A percentile compares a stretch with the other conserved stretches of the same genome.
phyloP scores from a whole-genome alignment of 805 yeast species.

The Ogataea nitratoaversa region DNA sequence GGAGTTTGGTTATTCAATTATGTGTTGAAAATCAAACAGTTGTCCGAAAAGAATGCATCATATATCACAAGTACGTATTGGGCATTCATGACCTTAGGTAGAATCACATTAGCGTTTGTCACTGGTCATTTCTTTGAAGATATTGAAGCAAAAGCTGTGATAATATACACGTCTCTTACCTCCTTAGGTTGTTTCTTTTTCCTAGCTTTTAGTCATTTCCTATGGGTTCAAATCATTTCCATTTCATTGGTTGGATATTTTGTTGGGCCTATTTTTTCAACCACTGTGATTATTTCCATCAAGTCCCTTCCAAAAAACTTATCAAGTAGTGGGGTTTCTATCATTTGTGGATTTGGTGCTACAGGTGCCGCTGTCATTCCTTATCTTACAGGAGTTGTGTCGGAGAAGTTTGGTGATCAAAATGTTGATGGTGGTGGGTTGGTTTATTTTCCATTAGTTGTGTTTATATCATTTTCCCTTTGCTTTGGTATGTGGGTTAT shows the following conservation, averaged over 20 bases:
- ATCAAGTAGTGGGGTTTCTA: conserved; percentile 67
- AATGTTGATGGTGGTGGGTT: conserved; percentile 29
- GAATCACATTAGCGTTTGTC: conserved; percentile 43
- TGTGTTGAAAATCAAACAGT: conserved; percentile 36
- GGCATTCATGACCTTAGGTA: conserved; percentile 47
- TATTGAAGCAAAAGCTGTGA: conserved; percentile 37
- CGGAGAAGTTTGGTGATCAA: conserved; percentile 25
- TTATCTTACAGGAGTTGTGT: conserved; percentile 51
- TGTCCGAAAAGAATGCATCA: conserved; percentile 37
- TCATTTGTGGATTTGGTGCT: conserved; percentile 76
- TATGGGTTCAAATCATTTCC: conserved; percentile 29
- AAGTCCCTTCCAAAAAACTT: conserved; percentile 55
- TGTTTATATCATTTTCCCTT: conserved; percentile 18
- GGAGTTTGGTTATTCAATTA: conserved; percentile 53
- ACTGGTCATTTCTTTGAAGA: conserved; percentile 42
- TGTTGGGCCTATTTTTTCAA: conserved; percentile 60
- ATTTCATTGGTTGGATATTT: conserved; percentile 42
- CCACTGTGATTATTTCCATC: conserved; percentile 61
- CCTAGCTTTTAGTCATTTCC: conserved; percentile 21
- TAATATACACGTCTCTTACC: conserved; percentile 33
- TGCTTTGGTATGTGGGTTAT: conserved; percentile 26
- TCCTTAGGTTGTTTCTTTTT: conserved; percentile 34
- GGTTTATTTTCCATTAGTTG: conserved; percentile 27
- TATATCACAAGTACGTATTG: conserved; percentile 49
- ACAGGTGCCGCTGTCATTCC: conserved; percentile 80